Evolutionary conservation across 441 rosid genomes (phyloP), one percentile per base, ranked within the genome.

Genomic region (Macaranga tanarius): DNA sequence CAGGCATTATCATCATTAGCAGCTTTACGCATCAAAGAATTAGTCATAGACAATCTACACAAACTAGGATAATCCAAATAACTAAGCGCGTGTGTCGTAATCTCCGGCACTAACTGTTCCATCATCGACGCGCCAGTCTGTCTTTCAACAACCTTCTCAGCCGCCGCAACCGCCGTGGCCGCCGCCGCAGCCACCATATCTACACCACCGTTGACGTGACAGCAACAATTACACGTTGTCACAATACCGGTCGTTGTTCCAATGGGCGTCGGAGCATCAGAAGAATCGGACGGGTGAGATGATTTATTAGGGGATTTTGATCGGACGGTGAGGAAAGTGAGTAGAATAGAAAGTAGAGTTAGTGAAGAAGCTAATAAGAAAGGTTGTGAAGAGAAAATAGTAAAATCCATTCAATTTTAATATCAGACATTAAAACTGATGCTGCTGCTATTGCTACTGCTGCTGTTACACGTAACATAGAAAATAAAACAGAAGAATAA

Each of bases 31-130:
- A 95, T 95, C 82, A 86, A 80, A 2, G 99, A 93, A 83, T 93
- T 95, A 55, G 98, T 93, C 99, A 95, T 95, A 0, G 99, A 95
- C 74, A 95, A 87, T 44, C 98, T 82, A 78, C 99, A 95, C 63
- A 95, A 81, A 80, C 99, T 95, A 4, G 95, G 92, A 77, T 88
- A 95, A 86, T 95, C 99, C 92, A 95, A 83, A 76, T 91, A 95
- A 79, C 97, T 95, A 7, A 95, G 96, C 28, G 97, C 94, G 84
- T 95, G 99, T 1, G 98, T 91, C 19, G 94, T 95, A 73, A 95
- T 95, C 85, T 95, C 99, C 55, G 99, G 98, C 56, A 91, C 98
- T 76, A 95, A 82, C 83, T 93, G 97, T 85, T 95, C 98, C 97
- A 93, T 95, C 97, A 95, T 95, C 13, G 99, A 93, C 50, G 92